Conservation (phyloP, 257 asterid species). For the Euphrasia confusa region DNA sequence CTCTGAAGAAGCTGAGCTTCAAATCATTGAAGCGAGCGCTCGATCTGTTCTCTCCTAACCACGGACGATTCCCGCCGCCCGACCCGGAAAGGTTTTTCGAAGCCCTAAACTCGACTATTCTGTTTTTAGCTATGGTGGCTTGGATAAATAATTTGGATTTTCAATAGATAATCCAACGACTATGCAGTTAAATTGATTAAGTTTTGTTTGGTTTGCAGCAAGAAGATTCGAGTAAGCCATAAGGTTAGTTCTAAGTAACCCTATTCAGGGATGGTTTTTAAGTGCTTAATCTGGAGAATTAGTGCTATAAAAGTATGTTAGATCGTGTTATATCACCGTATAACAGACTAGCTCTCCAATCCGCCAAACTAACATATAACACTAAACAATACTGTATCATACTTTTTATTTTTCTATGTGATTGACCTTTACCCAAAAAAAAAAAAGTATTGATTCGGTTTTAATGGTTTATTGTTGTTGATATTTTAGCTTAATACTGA, state of each 20-base stretch:
- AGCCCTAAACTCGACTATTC: conserved; percentile 13
- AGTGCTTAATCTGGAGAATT: conserved; percentile 19
- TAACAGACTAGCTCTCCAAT: too few relatives aligned
- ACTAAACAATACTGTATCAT: too few relatives aligned
- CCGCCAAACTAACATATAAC: too few relatives aligned
- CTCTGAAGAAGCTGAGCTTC: conserved; percentile 79
- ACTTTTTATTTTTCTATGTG: too few relatives aligned
- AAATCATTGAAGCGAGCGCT: conserved; percentile 85
- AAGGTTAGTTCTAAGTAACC: conserved; percentile 50
- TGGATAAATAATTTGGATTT: neutral
- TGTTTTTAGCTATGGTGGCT: conserved; percentile 9
- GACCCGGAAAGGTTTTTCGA: conserved; percentile 61
- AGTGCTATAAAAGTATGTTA: neutral
- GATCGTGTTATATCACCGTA: neutral
- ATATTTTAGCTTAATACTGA: conserved; percentile 56
- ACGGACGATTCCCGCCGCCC: conserved; percentile 68
- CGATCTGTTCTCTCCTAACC: conserved; percentile 84
- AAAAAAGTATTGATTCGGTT: neutral
- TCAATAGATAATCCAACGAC: conserved; percentile 9
- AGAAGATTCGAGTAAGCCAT: conserved; percentile 72
- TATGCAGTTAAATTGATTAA: conserved; percentile 5
- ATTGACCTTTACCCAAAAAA: too few relatives aligned
- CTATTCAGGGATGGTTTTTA: conserved; percentile 1
- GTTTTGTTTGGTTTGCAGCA: conserved; percentile 47
- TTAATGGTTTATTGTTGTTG: neutral